phyloP scores from a whole-genome alignment of 768 basidiomycete genomes.

The Tylopilus rubrobrunneus region DNA sequence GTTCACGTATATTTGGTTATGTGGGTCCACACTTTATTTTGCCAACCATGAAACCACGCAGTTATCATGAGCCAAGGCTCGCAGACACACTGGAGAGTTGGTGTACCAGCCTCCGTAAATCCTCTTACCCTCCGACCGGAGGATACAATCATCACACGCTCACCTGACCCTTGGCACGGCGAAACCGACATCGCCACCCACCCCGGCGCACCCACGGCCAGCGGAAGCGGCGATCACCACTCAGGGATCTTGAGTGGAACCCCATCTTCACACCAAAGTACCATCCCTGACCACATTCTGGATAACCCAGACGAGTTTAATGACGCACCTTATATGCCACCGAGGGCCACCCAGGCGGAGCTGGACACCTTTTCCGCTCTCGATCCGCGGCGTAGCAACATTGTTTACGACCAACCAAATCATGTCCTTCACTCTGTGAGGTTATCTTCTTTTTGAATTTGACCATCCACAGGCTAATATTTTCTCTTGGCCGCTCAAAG shows the following conservation, averaged over 20 bases:
- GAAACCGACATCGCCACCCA: conserved; percentile 19
- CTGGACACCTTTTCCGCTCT: conserved; percentile 13
- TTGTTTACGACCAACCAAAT: conserved; percentile 9
- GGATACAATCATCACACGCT: conserved; percentile 6
- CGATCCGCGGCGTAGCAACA: conserved; percentile 5
- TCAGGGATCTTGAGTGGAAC: conserved; percentile 8
- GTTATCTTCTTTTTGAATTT: not conserved
- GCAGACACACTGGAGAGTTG: conserved; percentile 13
- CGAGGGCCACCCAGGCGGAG: conserved; percentile 20
- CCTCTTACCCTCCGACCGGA: conserved; percentile 11
- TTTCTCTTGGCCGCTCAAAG: not conserved
- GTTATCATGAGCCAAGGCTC: conserved; percentile 25
- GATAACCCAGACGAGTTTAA: conserved; percentile 18
- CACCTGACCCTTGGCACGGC: conserved; percentile 16
- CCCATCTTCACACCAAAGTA: conserved; percentile 13
- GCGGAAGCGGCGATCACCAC: conserved; percentile 10
- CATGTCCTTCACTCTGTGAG: conserved; percentile 18
- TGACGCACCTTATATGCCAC: conserved; percentile 31
- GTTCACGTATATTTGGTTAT: conserved; percentile 31
- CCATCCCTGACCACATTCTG: conserved; percentile 9
- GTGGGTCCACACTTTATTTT: conserved; percentile 33
- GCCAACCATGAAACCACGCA: conserved; percentile 23
- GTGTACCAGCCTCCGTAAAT: conserved; percentile 3
- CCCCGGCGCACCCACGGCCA: conserved; percentile 11
- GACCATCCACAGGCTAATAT: not conserved